A percentile compares a stretch with the other conserved stretches of the same genome.
Evolutionary conservation across 768 basidiomycete genomes (phyloP).

Genomic region (Russula dissimulans): DNA sequence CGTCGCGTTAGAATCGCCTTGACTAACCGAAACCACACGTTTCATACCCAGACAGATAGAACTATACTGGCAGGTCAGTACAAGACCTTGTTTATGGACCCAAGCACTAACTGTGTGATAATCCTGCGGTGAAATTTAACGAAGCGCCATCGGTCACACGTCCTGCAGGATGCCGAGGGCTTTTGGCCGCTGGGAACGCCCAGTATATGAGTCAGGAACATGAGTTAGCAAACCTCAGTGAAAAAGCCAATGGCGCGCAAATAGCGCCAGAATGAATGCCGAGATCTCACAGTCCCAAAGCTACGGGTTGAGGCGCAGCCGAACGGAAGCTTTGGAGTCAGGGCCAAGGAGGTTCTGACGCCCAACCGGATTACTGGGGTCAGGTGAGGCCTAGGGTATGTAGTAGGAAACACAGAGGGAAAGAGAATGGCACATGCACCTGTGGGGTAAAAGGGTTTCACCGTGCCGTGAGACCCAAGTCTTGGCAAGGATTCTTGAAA

Average conservation of each 20-base stretch:
- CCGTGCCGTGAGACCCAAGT: background rate
- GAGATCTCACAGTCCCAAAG: background rate
- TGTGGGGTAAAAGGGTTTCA: background rate
- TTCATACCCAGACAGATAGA: too few species aligned
- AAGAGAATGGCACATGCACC: background rate
- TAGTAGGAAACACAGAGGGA: background rate
- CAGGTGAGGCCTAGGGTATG: background rate
- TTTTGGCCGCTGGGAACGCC: background rate
- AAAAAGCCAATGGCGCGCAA: background rate
- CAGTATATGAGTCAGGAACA: background rate
- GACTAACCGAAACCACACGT: too few species aligned
- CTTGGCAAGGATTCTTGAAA: background rate
- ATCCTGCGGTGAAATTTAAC: background rate
- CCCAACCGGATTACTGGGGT: too few species aligned
- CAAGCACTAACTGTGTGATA: too few species aligned
- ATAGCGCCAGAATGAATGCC: background rate
- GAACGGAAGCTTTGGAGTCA: background rate
- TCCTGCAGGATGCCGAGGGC: background rate
- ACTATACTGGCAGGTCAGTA: too few species aligned
- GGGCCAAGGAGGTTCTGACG: background rate
- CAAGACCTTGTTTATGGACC: too few species aligned
- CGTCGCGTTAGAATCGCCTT: too few species aligned
- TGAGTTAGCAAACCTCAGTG: background rate
- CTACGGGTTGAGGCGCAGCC: background rate
- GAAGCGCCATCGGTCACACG: background rate